phyloP scores from a whole-genome alignment of 2,329 filamentous ascomycete genomes.

The Basipetospora chlamydospora region DNA sequence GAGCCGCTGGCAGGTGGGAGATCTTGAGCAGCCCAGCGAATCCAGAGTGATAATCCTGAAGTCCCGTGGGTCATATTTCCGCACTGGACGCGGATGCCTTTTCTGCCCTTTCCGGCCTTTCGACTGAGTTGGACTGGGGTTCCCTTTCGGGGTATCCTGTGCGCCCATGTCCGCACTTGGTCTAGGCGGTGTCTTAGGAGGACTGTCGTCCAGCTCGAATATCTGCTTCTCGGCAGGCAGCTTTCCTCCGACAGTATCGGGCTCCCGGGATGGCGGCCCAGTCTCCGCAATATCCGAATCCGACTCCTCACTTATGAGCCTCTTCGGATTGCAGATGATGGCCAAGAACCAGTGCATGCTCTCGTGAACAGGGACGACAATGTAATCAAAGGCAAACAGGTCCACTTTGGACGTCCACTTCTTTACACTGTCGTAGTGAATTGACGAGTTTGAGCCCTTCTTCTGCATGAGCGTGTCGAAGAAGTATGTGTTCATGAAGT shows the following conservation, averaged over 20 bases:
- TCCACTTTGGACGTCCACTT: constrained; percentile 81
- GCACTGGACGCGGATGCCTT: constrained; percentile 4
- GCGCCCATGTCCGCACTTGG: too few species aligned
- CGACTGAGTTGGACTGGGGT: neutral
- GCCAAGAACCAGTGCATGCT: constrained; percentile 83
- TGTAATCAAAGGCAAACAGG: constrained; percentile 72
- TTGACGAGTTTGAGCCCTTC: constrained; percentile 26
- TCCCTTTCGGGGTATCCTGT: too few species aligned
- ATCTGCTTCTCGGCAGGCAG: too few species aligned
- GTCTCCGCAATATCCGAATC: too few species aligned
- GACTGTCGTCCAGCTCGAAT: neutral
- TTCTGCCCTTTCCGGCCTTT: neutral
- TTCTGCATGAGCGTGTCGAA: constrained; percentile 59
- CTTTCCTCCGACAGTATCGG: too few species aligned
- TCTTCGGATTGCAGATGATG: constrained; percentile 79
- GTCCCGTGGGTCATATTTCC: constrained; percentile 30
- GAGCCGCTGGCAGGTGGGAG: constrained; percentile 49
- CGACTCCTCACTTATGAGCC: constrained; percentile 28
- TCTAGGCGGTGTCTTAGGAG: too few species aligned
- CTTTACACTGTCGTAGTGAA: constrained; percentile 76
- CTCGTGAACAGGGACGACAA: constrained; percentile 87
- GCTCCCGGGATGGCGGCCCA: too few species aligned
- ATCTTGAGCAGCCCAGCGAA: constrained; percentile 56
- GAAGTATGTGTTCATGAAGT: constrained; percentile 90
- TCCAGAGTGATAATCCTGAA: constrained; percentile 77